These are phyloP conservation scores for Toxoplasma gondii DNA, from an alignment of 169 alveolate species.

Conservation along the genomic window DNA sequence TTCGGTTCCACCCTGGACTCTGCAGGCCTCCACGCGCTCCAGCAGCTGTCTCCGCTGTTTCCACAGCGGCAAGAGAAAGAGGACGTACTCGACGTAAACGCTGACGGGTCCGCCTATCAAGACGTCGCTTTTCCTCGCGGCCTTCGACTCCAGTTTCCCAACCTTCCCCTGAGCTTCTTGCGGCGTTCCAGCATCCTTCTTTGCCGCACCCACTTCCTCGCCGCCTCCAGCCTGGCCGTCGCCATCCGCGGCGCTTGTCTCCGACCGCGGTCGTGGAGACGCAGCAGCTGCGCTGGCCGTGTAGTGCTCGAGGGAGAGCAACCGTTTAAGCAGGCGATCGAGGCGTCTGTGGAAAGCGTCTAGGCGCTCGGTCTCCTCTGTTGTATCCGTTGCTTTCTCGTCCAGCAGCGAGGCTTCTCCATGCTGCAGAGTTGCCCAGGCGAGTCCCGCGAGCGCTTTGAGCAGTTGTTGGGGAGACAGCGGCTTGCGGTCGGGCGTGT, in stretches of 20 bases:
- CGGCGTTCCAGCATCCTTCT: neutral
- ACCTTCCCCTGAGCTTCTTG: neutral
- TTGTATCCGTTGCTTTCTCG: neutral
- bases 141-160: neutral
- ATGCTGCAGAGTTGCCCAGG: neutral
- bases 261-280: neutral
- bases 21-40: neutral
- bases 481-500: neutral
- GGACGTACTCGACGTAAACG: constrained; percentile 4
- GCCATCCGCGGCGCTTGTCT: neutral
- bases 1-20: neutral
- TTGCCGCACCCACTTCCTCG: neutral
- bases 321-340: neutral
- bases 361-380: neutral
- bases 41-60: neutral
- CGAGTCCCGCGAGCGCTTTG: neutral
- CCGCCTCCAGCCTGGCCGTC: neutral
- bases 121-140: neutral
- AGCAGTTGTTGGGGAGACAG: neutral
- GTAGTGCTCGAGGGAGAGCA: neutral
- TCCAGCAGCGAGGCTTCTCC: neutral
- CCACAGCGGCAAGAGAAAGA: neutral
- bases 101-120: neutral
- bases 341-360: neutral
- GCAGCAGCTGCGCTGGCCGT: constrained; percentile 1